Base-by-base conservation (phyloP, 352 stramenopile species). In the Pythium scleroteichum region DNA sequence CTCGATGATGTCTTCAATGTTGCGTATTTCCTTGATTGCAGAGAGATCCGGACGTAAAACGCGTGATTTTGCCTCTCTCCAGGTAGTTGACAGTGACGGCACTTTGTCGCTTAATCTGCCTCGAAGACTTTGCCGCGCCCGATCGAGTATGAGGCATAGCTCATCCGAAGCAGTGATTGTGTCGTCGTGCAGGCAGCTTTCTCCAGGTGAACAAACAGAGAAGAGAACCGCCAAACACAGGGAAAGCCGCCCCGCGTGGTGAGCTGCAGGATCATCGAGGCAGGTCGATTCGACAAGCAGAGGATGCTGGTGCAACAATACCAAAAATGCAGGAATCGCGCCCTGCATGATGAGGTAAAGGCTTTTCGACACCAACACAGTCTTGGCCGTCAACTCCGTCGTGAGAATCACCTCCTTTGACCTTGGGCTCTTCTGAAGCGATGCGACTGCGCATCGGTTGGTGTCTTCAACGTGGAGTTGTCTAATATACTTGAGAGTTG, bases 261-360 rank as follows among this genome's bases (percentile, higher is more conserved):
- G 24, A 12, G 29, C n/a, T 27, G 35, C 10, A 19, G 44, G 17
- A 42, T 17, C 5, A 22, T 53, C 23, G 29, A 35, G 29, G 16
- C 33, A 20, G 12, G 3, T 9, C 2, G 53, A 24, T 3, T 51
- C 26, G 14, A 52, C 26, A 10, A 42, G 41, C 8, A 54, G 55
- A 4, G 79, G 78, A 24, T 87, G 85, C 33, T 88, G 76, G 39
- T 78, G 66, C 53, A 85, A 69, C 33, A 85, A 85, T 10, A 71
- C 81, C 39, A 83, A 45, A 8, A 87, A 23, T 9, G 75, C 82
- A 10, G 79, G 79, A 26, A 76, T 35, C 7, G 81, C 54, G 6
- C 74, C 69, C 35, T 75, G 68, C 0, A 89, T 20, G 38, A 87
- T 14, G 24, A 82, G 52, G 20, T 74, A 77, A 4, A 89, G 59